Percentiles rank a stretch among this genome's conserved stretches.
Conservation (phyloP, 352 stramenopile genomes). For the Poterioochromonas sp. region DNA sequence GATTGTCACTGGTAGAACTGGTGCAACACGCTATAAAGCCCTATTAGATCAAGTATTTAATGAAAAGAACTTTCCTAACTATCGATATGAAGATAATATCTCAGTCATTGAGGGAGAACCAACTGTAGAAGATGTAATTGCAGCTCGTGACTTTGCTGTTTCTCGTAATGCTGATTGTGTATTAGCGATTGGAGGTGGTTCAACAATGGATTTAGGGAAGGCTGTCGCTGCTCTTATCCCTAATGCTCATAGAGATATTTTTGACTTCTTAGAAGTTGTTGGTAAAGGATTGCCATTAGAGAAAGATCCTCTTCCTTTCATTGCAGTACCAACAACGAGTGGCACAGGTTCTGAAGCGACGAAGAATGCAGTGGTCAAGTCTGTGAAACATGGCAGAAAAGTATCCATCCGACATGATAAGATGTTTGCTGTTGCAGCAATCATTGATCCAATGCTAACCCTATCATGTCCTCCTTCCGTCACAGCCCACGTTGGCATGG, state of each 20-base stretch:
- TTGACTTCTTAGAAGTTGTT: constrained; percentile 24
- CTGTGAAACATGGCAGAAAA: background rate
- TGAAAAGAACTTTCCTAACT: background rate
- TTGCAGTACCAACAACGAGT: constrained; percentile 24
- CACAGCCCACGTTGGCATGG: constrained; percentile 24
- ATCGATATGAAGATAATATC: background rate
- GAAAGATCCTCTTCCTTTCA: constrained; percentile 15
- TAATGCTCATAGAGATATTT: constrained; percentile 1
- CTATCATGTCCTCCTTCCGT: background rate
- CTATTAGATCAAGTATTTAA: background rate
- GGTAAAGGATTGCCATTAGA: constrained; percentile 7
- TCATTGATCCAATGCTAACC: constrained; percentile 29
- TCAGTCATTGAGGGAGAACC: background rate
- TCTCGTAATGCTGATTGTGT: background rate
- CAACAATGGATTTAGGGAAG: background rate
- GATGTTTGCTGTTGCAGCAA: constrained; percentile 14
- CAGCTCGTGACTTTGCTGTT: background rate
- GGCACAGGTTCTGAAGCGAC: constrained; percentile 28
- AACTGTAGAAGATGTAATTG: background rate
- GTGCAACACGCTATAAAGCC: background rate
- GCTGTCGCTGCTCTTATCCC: constrained; percentile 13
- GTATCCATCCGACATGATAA: constrained; percentile 17
- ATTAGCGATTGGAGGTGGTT: background rate
- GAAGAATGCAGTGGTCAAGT: constrained; percentile 30
- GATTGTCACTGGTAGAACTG: background rate